Percentiles rank a stretch among this genome's conserved stretches.
phyloP scores from a whole-genome alignment of 2,329 filamentous ascomycete genomes.

The Xylariaceae sp. region DNA sequence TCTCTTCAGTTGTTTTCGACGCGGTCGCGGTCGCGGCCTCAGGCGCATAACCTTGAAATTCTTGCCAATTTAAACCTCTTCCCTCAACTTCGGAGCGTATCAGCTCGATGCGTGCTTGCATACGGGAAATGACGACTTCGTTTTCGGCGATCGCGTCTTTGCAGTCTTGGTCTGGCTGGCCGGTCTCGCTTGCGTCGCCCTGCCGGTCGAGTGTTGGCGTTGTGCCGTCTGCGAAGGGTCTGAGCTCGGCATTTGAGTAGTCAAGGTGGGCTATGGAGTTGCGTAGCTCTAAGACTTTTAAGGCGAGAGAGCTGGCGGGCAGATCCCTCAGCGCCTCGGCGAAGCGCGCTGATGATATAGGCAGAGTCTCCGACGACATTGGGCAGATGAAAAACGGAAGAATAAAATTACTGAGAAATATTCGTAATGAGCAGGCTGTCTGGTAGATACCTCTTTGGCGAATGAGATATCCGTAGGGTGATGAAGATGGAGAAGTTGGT shows the following conservation, averaged over 20 bases:
- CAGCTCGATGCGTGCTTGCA: conserved; percentile 59
- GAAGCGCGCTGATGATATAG: conserved; percentile 59
- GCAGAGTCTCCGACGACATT: conserved; percentile 58
- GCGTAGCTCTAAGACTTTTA: conserved; percentile 69
- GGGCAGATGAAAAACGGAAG: conserved; percentile 6
- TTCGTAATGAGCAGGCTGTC: background rate
- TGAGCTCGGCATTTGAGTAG: conserved; percentile 67
- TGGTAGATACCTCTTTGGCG: background rate
- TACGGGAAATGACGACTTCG: conserved; percentile 59
- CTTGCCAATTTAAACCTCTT: conserved; percentile 51
- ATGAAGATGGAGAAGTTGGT: no score
- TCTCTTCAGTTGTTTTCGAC: background rate
- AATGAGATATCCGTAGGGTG: background rate
- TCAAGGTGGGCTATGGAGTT: conserved; percentile 70
- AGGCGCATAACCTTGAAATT: conserved; percentile 48
- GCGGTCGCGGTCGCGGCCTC: conserved; percentile 13
- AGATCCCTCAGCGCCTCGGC: conserved; percentile 62
- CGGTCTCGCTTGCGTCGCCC: conserved; percentile 19
- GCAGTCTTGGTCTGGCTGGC: conserved; percentile 60
- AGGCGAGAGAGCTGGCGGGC: conserved; percentile 59
- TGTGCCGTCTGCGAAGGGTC: conserved; percentile 56
- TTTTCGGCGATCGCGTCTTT: conserved; percentile 70
- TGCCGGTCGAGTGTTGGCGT: conserved; percentile 31
- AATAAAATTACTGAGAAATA: background rate
- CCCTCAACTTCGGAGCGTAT: conserved; percentile 59